A percentile compares a stretch with the other conserved stretches of the same genome.
Evolutionary conservation across 257 asterid genomes (phyloP).

Genomic region (Thymus mandschuricus): DNA sequence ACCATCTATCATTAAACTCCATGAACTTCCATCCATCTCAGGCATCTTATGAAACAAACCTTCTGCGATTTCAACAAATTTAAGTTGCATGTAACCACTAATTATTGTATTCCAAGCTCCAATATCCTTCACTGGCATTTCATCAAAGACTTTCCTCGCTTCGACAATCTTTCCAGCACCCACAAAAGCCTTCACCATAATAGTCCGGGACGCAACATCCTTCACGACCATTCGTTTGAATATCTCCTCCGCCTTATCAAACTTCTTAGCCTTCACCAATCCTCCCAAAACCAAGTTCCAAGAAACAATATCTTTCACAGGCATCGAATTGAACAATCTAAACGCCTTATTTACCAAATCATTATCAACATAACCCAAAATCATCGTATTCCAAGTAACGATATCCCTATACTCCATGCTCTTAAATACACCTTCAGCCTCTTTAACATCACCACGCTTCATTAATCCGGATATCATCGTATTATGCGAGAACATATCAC

Average conservation of each 20-base stretch:
- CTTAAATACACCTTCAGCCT: constrained; percentile 57
- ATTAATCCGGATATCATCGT: constrained; percentile 61
- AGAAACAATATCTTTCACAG: constrained; percentile 60
- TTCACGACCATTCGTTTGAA: constrained; percentile 44
- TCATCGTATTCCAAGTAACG: constrained; percentile 65
- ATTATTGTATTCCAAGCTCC: constrained; percentile 68
- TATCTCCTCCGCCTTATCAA: constrained; percentile 48
- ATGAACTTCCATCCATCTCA: constrained; percentile 46
- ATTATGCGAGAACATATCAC: constrained; percentile 61
- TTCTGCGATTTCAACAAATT: constrained; percentile 49
- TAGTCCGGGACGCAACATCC: constrained; percentile 67
- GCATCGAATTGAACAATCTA: constrained; percentile 42
- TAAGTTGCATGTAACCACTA: constrained; percentile 46
- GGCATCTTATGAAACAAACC: constrained; percentile 72
- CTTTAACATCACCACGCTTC: constrained; percentile 59
- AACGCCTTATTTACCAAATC: constrained; percentile 50
- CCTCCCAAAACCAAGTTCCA: constrained; percentile 67
- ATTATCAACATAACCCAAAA: constrained; percentile 63
- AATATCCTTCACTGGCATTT: constrained; percentile 57
- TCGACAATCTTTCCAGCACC: constrained; percentile 48
- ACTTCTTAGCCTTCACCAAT: constrained; percentile 46
- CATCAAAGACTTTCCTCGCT: constrained; percentile 55
- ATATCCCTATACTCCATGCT: constrained; percentile 53
- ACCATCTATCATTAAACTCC: constrained; percentile 56
- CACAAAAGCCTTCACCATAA: constrained; percentile 60